Percentiles rank a stretch among this genome's conserved stretches.
phyloP scores from a whole-genome alignment of 2,329 filamentous ascomycete species.

The Phialophora chinensis region DNA sequence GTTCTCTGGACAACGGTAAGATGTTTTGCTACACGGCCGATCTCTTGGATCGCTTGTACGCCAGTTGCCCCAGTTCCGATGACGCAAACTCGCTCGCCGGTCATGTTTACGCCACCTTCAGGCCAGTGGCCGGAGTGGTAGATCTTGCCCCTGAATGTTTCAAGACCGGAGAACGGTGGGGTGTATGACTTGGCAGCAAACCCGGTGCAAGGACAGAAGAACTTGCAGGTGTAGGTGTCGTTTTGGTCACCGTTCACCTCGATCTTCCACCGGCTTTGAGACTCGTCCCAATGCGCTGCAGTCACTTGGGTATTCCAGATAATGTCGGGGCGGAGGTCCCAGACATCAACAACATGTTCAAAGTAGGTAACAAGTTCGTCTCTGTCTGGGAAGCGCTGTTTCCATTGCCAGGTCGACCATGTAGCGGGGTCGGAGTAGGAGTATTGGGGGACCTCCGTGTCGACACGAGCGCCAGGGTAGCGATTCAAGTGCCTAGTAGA shows the following conservation, averaged over 20 bases:
- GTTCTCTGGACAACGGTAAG: constrained; percentile 65
- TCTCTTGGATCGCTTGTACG: constrained; percentile 49
- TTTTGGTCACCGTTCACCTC: constrained; percentile 43
- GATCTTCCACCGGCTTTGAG: not conserved
- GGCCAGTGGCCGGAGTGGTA: constrained; percentile 42
- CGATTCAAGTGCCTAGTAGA: constrained; percentile 49
- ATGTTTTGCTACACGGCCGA: constrained; percentile 50
- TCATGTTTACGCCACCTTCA: constrained; percentile 16
- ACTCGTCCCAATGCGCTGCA: not conserved
- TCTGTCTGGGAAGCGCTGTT: constrained; percentile 1
- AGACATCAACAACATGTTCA: constrained; percentile 41
- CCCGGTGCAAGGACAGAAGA: constrained; percentile 41
- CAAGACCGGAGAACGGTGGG: constrained; percentile 39
- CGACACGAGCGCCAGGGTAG: constrained; percentile 10
- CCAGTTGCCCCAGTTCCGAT: constrained; percentile 55
- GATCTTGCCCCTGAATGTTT: constrained; percentile 37
- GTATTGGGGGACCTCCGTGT: not conserved
- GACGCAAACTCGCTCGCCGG: constrained; percentile 49
- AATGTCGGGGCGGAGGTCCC: constrained; percentile 15
- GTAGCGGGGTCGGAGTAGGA: not conserved
- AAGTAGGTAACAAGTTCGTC: constrained; percentile 42
- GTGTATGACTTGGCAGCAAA: constrained; percentile 41
- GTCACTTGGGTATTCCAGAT: not conserved
- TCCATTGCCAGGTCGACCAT: not conserved
- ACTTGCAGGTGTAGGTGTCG: constrained; percentile 23